Conservation (phyloP, 106 monocot genomes). For the Chionographis japonica region DNA sequence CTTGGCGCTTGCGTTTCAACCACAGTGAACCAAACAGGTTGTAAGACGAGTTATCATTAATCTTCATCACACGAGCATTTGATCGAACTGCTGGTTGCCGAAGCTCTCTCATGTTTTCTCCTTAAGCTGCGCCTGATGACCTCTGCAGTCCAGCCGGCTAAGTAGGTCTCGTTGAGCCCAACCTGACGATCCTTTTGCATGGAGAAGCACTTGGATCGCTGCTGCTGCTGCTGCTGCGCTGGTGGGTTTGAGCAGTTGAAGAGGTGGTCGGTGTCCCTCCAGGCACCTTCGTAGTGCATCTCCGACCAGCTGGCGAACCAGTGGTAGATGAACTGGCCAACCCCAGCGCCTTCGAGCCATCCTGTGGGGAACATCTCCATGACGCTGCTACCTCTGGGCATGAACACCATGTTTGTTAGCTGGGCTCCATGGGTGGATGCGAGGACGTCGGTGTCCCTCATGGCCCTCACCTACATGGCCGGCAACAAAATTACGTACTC, state of each 20-base stretch:
- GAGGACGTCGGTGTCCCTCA: slow-evolving; percentile 19
- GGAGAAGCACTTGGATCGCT: slow-evolving; percentile 8
- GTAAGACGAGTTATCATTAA: too few species aligned
- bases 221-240: background rate
- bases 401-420: slow-evolving; percentile 29
- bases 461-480: slow-evolving; percentile 8
- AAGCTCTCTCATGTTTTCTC: too few species aligned
- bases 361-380: slow-evolving; percentile 31
- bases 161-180: slow-evolving; percentile 4
- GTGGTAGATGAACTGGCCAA: slow-evolving; percentile 18
- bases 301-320: slow-evolving; percentile 15
- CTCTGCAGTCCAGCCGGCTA: slow-evolving; percentile 6
- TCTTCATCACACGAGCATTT: too few species aligned
- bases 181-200: slow-evolving; percentile 18
- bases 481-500: too few species aligned
- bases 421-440: slow-evolving; percentile 25
- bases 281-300: slow-evolving; percentile 12
- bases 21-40: too few species aligned
- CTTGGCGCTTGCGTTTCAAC: too few species aligned
- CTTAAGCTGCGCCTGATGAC: background rate
- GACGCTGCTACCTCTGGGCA: slow-evolving; percentile 20
- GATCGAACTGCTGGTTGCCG: too few species aligned
- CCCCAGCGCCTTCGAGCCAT: slow-evolving; percentile 23
- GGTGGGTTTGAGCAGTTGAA: background rate
- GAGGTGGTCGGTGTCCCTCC: slow-evolving; percentile 1